A percentile compares a stretch with the other conserved stretches of the same genome.
phyloP scores from a whole-genome alignment of 169 alveolate genomes.

The Theileria parva region DNA sequence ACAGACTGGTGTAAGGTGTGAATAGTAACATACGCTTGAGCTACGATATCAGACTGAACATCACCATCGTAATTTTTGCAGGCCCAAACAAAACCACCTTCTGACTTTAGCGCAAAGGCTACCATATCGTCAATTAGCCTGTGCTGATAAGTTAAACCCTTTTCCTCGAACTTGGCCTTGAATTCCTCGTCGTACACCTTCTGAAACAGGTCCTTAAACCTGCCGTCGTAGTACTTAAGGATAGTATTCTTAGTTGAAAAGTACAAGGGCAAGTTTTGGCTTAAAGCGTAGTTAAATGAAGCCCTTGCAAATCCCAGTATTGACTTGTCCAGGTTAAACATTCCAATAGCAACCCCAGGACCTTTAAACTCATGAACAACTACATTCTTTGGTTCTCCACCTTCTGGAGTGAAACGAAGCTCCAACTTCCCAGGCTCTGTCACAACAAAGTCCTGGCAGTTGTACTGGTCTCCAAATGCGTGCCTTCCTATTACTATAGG shows the following conservation, averaged over 20 bases:
- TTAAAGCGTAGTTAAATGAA: conserved; percentile 88
- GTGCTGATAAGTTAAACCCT: conserved; percentile 89
- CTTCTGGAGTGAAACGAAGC: conserved; percentile 80
- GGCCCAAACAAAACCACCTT: conserved; percentile 98
- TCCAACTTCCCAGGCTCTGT: conserved; percentile 86
- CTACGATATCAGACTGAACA: conserved; percentile 93
- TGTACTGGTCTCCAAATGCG: conserved; percentile 95
- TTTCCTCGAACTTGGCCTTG: conserved; percentile 80
- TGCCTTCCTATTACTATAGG: conserved; percentile 95
- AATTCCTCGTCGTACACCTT: conserved; percentile 85
- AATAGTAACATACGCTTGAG: conserved; percentile 80
- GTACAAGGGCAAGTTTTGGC: conserved; percentile 86
- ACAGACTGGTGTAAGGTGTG: conserved; percentile 31
- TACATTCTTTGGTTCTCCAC: conserved; percentile 55
- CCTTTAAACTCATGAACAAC: conserved; percentile 72
- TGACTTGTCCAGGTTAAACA: conserved; percentile 92
- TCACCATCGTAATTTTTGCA: conserved; percentile 97
- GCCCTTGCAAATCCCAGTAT: conserved; percentile 90
- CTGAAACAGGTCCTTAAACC: conserved; percentile 91
- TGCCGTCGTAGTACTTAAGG: conserved; percentile 91
- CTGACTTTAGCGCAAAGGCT: conserved; percentile 89
- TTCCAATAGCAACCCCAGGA: conserved; percentile 89
- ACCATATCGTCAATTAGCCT: conserved; percentile 97
- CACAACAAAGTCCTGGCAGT: conserved; percentile 83
- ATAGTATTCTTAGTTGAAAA: conserved; percentile 91